phyloP scores from a whole-genome alignment of 176 grass and related monocot species.

The Ensete ventricosum region DNA sequence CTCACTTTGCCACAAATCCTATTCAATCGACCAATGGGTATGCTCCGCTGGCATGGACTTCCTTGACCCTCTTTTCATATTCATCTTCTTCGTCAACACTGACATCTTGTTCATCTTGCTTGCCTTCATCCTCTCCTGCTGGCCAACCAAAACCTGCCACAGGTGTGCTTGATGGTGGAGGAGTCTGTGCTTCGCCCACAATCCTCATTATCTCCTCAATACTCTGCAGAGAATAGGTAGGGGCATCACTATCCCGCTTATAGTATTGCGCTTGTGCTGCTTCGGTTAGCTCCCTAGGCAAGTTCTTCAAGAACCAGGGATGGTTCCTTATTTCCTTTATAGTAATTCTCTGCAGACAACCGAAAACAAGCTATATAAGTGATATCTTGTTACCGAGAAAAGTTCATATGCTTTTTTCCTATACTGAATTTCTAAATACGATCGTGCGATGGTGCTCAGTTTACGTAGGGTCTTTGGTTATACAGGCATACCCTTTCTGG shows the following conservation, averaged over 20 bases:
- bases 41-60: background rate
- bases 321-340: background rate
- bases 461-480: background rate
- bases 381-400: too few relatives aligned
- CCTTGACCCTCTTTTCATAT: slow-evolving; percentile 1
- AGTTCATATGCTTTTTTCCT: too few relatives aligned
- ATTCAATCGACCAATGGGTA: background rate
- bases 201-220: slow-evolving; percentile 1
- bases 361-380: background rate
- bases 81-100: background rate
- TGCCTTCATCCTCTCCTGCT: background rate
- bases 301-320: slow-evolving; percentile 3
- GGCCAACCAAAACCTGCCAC: background rate
- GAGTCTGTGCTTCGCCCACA: background rate
- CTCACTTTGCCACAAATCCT: background rate
- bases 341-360: background rate
- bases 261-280: slow-evolving; percentile 6
- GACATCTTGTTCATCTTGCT: background rate
- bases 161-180: background rate
- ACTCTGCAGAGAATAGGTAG: background rate
- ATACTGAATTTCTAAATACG: too few relatives aligned
- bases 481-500: background rate
- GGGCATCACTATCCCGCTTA: background rate
- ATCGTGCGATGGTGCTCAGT: too few relatives aligned
- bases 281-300: background rate